A percentile compares a stretch with the other conserved stretches of the same genome.
These are phyloP conservation scores for Colletotrichum falcatum DNA, from an alignment of 2,329 filamentous ascomycete genomes.

Conservation along the genomic window DNA sequence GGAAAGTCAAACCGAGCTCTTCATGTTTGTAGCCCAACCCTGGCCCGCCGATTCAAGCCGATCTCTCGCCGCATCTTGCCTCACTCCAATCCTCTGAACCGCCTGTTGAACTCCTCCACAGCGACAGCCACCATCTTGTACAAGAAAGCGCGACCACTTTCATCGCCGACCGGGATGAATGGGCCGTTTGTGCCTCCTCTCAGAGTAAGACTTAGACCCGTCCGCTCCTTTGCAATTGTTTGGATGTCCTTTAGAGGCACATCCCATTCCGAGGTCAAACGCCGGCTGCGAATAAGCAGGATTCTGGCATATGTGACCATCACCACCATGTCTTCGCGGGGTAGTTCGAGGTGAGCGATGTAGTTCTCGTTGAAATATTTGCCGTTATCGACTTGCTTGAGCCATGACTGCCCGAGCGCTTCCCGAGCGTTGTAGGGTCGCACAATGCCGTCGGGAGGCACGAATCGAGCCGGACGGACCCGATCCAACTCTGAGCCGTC, in stretches of 20 bases:
- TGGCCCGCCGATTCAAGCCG: not conserved
- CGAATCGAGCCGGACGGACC: conserved; percentile 91
- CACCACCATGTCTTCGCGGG: conserved; percentile 86
- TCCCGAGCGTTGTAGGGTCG: conserved; percentile 95
- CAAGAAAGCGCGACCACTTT: conserved; percentile 74
- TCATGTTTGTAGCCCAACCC: not conserved
- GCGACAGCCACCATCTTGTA: conserved; percentile 75
- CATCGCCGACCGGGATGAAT: conserved; percentile 93
- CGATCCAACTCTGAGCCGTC: conserved; percentile 95
- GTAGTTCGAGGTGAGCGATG: conserved; percentile 94
- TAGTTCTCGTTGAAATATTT: conserved; percentile 98
- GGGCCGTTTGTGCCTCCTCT: conserved; percentile 94
- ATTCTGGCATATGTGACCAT: conserved; percentile 91
- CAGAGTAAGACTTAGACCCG: conserved; percentile 88
- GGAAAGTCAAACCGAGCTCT: not conserved
- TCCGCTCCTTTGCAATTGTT: conserved; percentile 96
- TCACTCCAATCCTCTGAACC: conserved; percentile 62
- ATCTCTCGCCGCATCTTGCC: not conserved
- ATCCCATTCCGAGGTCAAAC: conserved; percentile 93
- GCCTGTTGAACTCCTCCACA: conserved; percentile 75
- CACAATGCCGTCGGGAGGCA: conserved; percentile 92
- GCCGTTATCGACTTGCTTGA: conserved; percentile 97
- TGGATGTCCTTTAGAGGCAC: conserved; percentile 95
- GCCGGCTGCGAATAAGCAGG: conserved; percentile 88
- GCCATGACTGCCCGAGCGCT: conserved; percentile 96